phyloP scores from a whole-genome alignment of 2,329 filamentous ascomycete species.

The Verticillium alfalfae region DNA sequence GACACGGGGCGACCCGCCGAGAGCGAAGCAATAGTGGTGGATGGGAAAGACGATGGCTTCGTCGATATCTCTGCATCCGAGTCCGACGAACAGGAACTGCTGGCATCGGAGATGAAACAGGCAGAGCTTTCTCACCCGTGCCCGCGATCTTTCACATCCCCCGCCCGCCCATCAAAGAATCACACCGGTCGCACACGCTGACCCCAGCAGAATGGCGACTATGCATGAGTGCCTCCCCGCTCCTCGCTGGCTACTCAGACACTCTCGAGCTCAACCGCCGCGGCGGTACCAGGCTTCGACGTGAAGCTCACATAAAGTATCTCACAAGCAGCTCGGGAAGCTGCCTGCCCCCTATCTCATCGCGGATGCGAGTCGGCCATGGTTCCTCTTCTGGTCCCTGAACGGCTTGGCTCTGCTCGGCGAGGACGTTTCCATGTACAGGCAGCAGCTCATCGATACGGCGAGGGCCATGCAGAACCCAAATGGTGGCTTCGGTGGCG shows the following conservation, averaged over 20 bases:
- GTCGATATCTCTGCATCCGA: constrained; percentile 6
- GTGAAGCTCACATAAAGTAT: constrained; percentile 56
- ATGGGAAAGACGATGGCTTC: constrained; percentile 5
- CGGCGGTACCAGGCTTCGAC: constrained; percentile 71
- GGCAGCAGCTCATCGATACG: constrained; percentile 66
- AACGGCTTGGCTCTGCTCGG: constrained; percentile 71
- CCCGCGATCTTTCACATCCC: constrained; percentile 54
- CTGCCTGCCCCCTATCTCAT: constrained; percentile 67
- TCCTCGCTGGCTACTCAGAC: constrained; percentile 52
- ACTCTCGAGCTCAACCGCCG: constrained; percentile 56
- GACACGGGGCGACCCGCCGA: background rate
- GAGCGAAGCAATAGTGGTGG: background rate
- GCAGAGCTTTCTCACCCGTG: constrained; percentile 22
- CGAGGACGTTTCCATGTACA: constrained; percentile 64
- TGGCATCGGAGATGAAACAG: background rate
- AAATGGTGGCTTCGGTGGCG: constrained; percentile 83
- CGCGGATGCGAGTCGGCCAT: constrained; percentile 83
- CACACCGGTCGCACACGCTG: constrained; percentile 65
- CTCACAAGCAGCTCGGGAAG: constrained; percentile 51
- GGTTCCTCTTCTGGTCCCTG: constrained; percentile 92
- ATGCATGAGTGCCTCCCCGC: constrained; percentile 62
- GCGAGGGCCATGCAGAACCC: constrained; percentile 77
- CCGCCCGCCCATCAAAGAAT: constrained; percentile 65
- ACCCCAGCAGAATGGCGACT: constrained; percentile 46
- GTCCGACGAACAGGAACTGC: constrained; percentile 2